A percentile compares a stretch with the other conserved stretches of the same genome.
Evolutionary conservation across 768 basidiomycete genomes (phyloP).

Genomic region (Mycena galericulata): DNA sequence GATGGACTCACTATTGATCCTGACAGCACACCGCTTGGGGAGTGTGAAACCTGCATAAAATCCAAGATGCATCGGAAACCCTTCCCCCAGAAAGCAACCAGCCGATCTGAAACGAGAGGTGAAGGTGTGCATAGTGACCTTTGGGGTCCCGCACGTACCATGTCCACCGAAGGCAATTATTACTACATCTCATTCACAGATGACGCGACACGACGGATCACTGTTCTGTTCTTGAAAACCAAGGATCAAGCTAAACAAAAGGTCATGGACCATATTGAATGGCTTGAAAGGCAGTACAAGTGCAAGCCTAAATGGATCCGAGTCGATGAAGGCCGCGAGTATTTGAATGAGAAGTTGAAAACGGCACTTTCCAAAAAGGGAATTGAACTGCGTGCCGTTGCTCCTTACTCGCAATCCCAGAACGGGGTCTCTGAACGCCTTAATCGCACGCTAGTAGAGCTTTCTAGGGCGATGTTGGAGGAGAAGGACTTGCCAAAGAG

Average conservation of each 20-base stretch:
- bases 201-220: conserved; percentile 20
- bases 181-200: conserved; percentile 13
- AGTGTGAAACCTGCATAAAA: conserved; percentile 22
- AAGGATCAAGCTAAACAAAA: conserved; percentile 32
- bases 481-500: conserved; percentile 29
- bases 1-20: conserved; percentile 21
- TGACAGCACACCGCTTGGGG: not conserved
- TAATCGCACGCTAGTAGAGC: conserved; percentile 46
- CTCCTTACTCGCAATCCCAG: conserved; percentile 51
- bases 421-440: conserved; percentile 54
- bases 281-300: conserved; percentile 30
- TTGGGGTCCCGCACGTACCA: conserved; percentile 2
- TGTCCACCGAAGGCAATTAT: not conserved
- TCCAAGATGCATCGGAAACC: conserved; percentile 20
- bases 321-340: conserved; percentile 48
- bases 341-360: too few relatives aligned
- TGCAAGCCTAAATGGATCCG: conserved; percentile 27
- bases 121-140: conserved; percentile 16
- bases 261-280: conserved; percentile 32
- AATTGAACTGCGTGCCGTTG: conserved; percentile 44
- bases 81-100: conserved; percentile 7
- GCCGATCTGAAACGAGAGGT: not conserved
- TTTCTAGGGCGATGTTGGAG: conserved; percentile 47
- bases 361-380: conserved; percentile 39
- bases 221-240: conserved; percentile 32